Conservation (phyloP, 441 rosid species). For the Dalechampia spathulata region DNA sequence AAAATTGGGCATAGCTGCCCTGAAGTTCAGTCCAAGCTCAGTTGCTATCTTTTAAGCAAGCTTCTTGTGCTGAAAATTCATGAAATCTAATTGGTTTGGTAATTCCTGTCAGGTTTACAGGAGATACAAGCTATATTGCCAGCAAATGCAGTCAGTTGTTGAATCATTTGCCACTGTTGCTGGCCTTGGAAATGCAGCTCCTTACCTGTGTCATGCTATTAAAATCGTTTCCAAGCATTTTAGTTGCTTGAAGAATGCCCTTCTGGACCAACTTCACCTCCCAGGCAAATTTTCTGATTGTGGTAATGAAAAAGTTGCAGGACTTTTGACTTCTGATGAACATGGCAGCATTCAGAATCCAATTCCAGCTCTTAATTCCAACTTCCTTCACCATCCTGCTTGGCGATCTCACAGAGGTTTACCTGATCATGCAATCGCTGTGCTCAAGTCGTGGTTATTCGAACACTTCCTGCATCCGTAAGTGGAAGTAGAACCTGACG, state of each 20-base stretch:
- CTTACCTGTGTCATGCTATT: slow-evolving; percentile 28
- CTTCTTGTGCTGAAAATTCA: no score
- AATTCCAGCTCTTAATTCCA: slow-evolving; percentile 15
- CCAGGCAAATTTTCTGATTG: slow-evolving; percentile 8
- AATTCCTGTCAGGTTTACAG: slow-evolving; percentile 27
- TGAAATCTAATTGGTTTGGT: no score
- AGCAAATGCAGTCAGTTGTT: slow-evolving; percentile 38
- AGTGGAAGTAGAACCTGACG: slow-evolving; percentile 13
- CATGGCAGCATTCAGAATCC: slow-evolving; percentile 14
- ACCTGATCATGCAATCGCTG: slow-evolving; percentile 51
- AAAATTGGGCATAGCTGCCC: no score
- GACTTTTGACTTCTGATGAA: slow-evolving; percentile 5
- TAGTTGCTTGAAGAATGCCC: slow-evolving; percentile 36
- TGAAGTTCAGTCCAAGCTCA: no score
- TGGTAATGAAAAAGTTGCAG: slow-evolving; percentile 4
- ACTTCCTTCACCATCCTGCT: slow-evolving; percentile 29
- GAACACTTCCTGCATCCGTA: slow-evolving; percentile 69
- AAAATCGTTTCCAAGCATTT: slow-evolving; percentile 36
- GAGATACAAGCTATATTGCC: slow-evolving; percentile 38
- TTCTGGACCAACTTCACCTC: slow-evolving; percentile 32
- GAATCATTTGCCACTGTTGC: slow-evolving; percentile 42
- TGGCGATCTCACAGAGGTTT: slow-evolving; percentile 68
- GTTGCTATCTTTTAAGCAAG: no score
- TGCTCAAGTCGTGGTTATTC: slow-evolving; percentile 53
- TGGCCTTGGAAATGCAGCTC: slow-evolving; percentile 51